Evolutionary conservation across 225 moss, liverwort and hornwort genomes (phyloP).

Genomic region (Asterella californica): DNA sequence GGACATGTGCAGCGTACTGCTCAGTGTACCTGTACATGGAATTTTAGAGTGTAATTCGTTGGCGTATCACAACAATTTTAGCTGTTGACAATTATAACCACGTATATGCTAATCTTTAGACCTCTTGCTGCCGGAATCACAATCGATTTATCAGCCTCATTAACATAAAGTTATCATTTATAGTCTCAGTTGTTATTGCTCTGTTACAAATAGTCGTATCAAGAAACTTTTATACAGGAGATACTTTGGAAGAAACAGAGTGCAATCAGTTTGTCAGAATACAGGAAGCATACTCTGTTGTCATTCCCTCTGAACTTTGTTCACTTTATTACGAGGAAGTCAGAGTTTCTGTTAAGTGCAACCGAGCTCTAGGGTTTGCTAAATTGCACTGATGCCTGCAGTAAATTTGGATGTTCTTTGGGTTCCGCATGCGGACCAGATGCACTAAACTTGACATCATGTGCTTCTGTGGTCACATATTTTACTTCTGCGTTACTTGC

Average conservation of each 20-base stretch:
- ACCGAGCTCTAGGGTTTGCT: not conserved
- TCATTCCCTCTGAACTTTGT: too few relatives aligned
- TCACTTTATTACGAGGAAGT: not conserved
- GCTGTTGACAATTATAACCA: too few relatives aligned
- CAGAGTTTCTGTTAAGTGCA: not conserved
- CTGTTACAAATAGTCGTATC: not conserved
- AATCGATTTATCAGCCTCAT: too few relatives aligned
- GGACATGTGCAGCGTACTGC: not conserved
- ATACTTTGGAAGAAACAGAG: too few relatives aligned
- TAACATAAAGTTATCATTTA: too few relatives aligned
- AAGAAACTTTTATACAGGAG: not conserved
- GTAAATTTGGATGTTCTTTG: not conserved
- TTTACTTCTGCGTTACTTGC: not conserved
- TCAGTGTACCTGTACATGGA: not conserved
- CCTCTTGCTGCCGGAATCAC: not conserved
- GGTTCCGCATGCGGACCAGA: not conserved
- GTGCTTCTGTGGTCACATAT: too few relatives aligned
- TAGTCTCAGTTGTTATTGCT: not conserved
- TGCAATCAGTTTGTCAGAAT: too few relatives aligned
- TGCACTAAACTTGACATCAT: not conserved
- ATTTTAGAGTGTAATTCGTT: not conserved
- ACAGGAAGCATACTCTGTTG: too few relatives aligned
- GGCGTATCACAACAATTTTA: too few relatives aligned
- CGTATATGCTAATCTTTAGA: not conserved
- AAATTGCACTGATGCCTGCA: not conserved